These are phyloP conservation scores for Aspergillus conjunctus DNA, from an alignment of 495 filamentous ascomycete species.

Conservation along the genomic window DNA sequence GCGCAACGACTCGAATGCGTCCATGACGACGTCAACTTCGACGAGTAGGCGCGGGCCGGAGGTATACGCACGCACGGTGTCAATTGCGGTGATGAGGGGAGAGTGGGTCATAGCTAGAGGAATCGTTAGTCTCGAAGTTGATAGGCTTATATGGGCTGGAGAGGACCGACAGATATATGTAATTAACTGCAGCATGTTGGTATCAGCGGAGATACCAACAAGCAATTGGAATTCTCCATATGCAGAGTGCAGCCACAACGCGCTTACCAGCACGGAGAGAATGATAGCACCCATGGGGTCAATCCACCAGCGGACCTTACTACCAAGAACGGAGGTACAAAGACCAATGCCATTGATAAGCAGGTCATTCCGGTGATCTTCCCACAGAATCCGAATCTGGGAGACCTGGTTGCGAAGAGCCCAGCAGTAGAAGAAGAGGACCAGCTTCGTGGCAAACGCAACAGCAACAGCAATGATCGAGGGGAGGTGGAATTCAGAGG, in stretches of 20 bases:
- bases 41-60: constrained; percentile 86
- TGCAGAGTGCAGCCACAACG: constrained; percentile 80
- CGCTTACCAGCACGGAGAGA: constrained; percentile 72
- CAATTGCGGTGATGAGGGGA: constrained; percentile 75
- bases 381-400: constrained; percentile 91
- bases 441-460: constrained; percentile 81
- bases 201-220: constrained; percentile 82
- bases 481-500: constrained; percentile 68
- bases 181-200: constrained; percentile 86
- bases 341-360: constrained; percentile 90
- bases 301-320: constrained; percentile 90
- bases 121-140: constrained; percentile 7
- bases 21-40: constrained; percentile 90
- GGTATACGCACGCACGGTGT: constrained; percentile 93
- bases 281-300: constrained; percentile 91
- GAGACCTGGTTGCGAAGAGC: constrained; percentile 83
- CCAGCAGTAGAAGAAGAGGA: constrained; percentile 90
- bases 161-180: constrained; percentile 68
- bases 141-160: neutral
- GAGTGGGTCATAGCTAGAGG: constrained; percentile 79
- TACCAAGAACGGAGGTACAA: constrained; percentile 81
- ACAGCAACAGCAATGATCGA: constrained; percentile 85
- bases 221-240: constrained; percentile 88
- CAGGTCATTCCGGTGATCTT: constrained; percentile 88
- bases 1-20: constrained; percentile 62